Evolutionary conservation across 352 stramenopile species (phyloP), one percentile per base, ranked within the genome.

Genomic region (Globisporangium alternatum): DNA sequence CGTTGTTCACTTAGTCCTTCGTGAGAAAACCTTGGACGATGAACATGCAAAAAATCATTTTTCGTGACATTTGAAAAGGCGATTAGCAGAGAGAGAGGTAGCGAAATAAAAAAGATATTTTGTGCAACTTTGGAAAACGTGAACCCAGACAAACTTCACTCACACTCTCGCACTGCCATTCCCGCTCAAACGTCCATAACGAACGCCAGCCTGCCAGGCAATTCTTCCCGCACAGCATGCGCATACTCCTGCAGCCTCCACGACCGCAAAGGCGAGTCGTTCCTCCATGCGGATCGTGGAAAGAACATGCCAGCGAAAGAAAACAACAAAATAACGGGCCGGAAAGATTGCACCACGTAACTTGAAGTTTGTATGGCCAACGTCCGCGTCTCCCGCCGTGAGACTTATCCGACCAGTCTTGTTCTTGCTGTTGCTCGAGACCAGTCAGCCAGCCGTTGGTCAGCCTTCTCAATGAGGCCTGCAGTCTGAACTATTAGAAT

Each of bases 321-420:
- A 21, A 31, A 22, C 28, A 21, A 19, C 8, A 31, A 56, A 55
- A 31, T 41, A 56, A 43, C 17, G 28, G 6, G 30, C 25, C 22
- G 30, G 51, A 56, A 56, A 43, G 51, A 57, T 57, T 41, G 30
- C 51, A 33, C 51, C 51, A 28, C 6, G 19, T 30, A 17, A 57
- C 17, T 57, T 43, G 51, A 25, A 57, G 51, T 57, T 57, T 43
- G 51, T 57, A 43, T 57, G 51, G 19, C 17, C 35, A 57, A 57
- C 12, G 51, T 19, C 17, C 30, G 21, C 48, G 25, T 10, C 21
- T 17, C 28, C 21, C 13, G 13, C 15, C 22, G 21, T 0, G 22
- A 13, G 25, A 10, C 49, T 56, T 56, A 43, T 56, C 51, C 51
- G 17, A 43, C 17, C 51, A 21, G 51, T 43, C 51, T 22, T 13